Base-by-base conservation (phyloP, 371 early-diverging fungal genomes). In the Caulochytrium protostelioides region DNA sequence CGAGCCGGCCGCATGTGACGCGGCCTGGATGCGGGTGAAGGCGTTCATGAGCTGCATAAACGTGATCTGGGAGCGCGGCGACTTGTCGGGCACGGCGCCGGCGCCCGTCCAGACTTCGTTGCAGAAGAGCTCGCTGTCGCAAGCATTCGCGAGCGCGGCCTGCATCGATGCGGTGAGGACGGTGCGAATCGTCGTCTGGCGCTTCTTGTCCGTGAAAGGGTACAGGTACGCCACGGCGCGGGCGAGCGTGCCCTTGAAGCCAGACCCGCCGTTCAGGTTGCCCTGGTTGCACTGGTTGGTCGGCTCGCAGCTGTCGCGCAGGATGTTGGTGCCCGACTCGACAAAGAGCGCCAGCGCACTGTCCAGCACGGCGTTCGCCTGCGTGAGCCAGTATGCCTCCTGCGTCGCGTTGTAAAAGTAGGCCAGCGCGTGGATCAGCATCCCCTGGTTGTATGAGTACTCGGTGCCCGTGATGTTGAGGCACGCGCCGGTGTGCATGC, bases 371-470 rank as follows among this genome's bases (percentile, higher is more conserved):
- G 14, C 17, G 14, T 16, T 14, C 7, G 47, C 55, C 6, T 40
- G 41, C 15, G 33, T 38, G 15, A 46, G 12, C 32, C 44, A 55
- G 15, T 28, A 14, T 10, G 21, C 21, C 13, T 46, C 18, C 8
- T 33, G 20, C 12, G 55, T 46, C 0, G 43, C 42, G 24, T 55
- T 43, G 42, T 42, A 44, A 25, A 55, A 31, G 37, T 30, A 41
- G 10, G 41, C 46, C 22, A 47, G 32, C 6, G 31, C 47, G 19
- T 36, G 35, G n/a, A 43, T n/a, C 15, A 55, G 28, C 13, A 37
- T 35, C 20, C 50, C 51, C 0, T 36, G 27, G 6, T 50, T 41
- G 44, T 55, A 55, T 10, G 42, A 34, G 24, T 14, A 38, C 25
- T 35, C 17, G 9, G 4, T 15, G 12, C 9, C 12, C 15, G n/a